A percentile compares a stretch with the other conserved stretches of the same genome.
Evolutionary conservation across 441 rosid genomes (phyloP).

Genomic region (Gossypium lobatum): DNA sequence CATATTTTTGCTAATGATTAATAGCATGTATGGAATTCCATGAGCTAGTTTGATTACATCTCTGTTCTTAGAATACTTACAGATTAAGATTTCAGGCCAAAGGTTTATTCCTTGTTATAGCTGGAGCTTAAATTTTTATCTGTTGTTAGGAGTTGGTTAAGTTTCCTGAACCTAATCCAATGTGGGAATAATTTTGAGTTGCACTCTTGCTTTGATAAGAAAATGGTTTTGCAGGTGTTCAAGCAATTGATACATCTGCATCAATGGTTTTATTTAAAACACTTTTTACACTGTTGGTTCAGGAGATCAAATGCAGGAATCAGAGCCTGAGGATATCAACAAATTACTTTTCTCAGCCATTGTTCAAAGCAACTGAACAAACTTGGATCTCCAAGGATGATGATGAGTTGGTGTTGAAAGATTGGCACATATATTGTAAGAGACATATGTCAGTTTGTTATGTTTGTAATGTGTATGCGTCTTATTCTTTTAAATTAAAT

Average conservation of each 20-base stretch:
- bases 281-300: constrained; percentile 24
- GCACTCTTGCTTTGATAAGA: neutral
- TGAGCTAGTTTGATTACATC: neutral
- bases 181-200: neutral
- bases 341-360: constrained; percentile 69
- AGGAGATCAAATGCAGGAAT: constrained; percentile 46
- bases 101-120: neutral
- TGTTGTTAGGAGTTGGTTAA: neutral
- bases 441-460: too few species aligned
- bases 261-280: neutral
- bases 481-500: too few species aligned
- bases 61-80: neutral
- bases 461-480: too few species aligned
- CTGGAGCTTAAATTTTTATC: neutral
- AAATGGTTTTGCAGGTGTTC: neutral
- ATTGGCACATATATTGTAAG: too few species aligned
- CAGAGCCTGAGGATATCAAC: constrained; percentile 62
- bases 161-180: neutral
- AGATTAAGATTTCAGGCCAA: neutral
- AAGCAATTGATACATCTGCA: neutral
- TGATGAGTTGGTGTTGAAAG: neutral
- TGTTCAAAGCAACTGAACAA: constrained; percentile 38
- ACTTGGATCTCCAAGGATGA: neutral
- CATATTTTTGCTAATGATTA: neutral
- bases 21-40: neutral